Evolutionary conservation across 2,329 filamentous ascomycete species (phyloP).

Genomic region (Botrytis tulipae): DNA sequence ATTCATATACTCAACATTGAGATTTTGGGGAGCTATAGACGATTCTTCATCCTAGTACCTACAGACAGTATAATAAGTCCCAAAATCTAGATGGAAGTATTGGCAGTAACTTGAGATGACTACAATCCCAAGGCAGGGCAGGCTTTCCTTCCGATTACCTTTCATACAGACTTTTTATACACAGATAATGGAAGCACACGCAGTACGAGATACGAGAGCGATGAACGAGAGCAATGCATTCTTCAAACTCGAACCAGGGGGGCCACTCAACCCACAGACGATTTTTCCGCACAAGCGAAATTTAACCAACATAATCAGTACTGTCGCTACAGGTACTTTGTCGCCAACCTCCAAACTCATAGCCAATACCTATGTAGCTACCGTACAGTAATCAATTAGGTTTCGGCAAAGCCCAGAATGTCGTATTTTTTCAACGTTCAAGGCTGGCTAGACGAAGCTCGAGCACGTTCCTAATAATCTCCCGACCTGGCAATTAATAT

Average conservation of each 20-base stretch:
- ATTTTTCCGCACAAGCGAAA: conserved; percentile 13
- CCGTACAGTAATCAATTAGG: not conserved
- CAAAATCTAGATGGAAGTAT: not conserved
- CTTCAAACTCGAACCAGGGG: not conserved
- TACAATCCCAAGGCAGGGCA: not conserved
- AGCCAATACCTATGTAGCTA: not conserved
- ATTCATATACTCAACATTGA: not conserved
- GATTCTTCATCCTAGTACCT: not conserved
- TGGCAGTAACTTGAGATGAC: not conserved
- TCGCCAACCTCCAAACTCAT: not conserved
- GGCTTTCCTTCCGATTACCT: not conserved
- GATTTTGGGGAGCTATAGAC: not conserved
- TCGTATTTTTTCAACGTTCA: conserved; percentile 13
- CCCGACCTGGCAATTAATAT: conserved; percentile 7
- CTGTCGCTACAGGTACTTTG: not conserved
- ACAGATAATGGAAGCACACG: conserved; percentile 5
- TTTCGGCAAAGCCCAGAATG: conserved; percentile 3
- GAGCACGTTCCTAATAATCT: conserved; percentile 17
- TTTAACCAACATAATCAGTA: not conserved
- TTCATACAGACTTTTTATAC: not conserved
- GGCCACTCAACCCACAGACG: not conserved
- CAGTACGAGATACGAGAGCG: not conserved
- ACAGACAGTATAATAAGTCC: not conserved
- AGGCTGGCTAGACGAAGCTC: conserved; percentile 22
- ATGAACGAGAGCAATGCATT: not conserved